A percentile compares a stretch with the other conserved stretches of the same genome.
Conservation (phyloP, 2,329 filamentous ascomycete species). For the Colletotrichum sp. region DNA sequence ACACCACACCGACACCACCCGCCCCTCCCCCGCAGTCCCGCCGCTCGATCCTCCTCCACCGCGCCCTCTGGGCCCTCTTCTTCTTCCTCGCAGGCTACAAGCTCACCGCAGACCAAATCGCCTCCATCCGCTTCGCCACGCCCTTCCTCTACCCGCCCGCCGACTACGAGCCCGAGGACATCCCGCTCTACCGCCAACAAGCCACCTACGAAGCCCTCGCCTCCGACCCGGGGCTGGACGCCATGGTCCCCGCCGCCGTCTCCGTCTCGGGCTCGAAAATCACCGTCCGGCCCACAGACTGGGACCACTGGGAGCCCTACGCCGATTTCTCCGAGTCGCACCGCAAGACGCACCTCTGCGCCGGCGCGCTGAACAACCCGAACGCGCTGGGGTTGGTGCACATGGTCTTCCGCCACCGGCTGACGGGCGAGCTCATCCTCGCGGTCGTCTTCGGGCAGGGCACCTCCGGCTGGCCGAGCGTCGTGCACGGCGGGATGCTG, state of each 20-base stretch:
- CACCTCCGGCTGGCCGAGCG: slow-evolving; percentile 33
- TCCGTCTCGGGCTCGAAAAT: not conserved
- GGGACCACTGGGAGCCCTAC: slow-evolving; percentile 17
- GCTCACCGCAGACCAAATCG: not conserved
- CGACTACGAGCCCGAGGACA: not conserved
- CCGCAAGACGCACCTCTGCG: slow-evolving; percentile 37
- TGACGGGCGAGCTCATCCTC: slow-evolving; percentile 30
- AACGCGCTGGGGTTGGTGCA: slow-evolving; percentile 37
- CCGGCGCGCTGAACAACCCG: slow-evolving; percentile 30
- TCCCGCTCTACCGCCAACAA: not conserved
- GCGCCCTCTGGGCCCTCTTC: slow-evolving; percentile 4
- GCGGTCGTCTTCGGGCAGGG: slow-evolving; percentile 37
- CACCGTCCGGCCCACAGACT: not conserved
- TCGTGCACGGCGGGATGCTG: slow-evolving; percentile 42
- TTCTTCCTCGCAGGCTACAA: slow-evolving; percentile 17
- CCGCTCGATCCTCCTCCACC: not conserved
- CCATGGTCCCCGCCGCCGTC: not conserved
- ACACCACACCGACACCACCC: not conserved
- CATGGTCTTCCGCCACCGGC: slow-evolving; percentile 33
- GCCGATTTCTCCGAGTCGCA: not conserved
- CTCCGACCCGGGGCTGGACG: not conserved
- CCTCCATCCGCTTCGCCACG: not conserved
- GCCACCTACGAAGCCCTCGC: not conserved
- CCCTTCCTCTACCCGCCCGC: not conserved
- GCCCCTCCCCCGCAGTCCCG: not conserved